A percentile compares a stretch with the other conserved stretches of the same genome.
These are phyloP conservation scores for Lecanicillium sp. DNA, from an alignment of 2,329 filamentous ascomycete species.

Conservation along the genomic window DNA sequence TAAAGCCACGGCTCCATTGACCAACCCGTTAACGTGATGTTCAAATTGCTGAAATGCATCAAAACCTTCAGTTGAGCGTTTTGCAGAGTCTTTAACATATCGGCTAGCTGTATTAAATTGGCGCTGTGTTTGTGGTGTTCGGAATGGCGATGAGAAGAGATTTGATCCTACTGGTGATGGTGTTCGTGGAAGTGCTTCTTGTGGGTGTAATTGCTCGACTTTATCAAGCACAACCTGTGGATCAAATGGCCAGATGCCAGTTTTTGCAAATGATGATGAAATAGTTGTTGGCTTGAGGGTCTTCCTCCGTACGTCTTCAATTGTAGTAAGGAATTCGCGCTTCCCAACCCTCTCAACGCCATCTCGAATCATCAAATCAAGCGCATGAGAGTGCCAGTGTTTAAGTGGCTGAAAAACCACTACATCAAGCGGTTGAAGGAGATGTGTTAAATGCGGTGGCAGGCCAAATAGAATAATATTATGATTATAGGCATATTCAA, in stretches of 20 bases:
- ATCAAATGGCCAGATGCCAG: background rate
- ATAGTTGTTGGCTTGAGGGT: background rate
- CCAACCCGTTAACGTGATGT: too few species aligned
- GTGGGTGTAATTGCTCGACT: background rate
- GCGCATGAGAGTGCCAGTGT: background rate
- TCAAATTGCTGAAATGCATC: too few species aligned
- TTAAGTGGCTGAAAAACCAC: slow-evolving; percentile 1
- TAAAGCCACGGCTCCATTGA: too few species aligned
- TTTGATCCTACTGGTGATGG: background rate
- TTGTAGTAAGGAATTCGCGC: background rate
- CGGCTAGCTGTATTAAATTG: background rate
- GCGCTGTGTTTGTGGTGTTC: background rate
- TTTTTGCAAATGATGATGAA: background rate
- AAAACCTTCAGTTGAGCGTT: background rate
- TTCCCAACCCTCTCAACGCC: background rate
- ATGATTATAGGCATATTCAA: slow-evolving; percentile 1
- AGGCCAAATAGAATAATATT: slow-evolving; percentile 2
- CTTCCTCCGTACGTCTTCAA: background rate
- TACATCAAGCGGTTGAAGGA: slow-evolving; percentile 1
- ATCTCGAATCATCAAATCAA: background rate
- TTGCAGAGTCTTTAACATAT: background rate
- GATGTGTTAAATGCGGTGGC: background rate
- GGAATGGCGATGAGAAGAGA: background rate
- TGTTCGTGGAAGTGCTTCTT: background rate
- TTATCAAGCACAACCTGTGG: background rate